Conservation (phyloP, 148 eudicot species). For the Fallopia convolvulus region DNA sequence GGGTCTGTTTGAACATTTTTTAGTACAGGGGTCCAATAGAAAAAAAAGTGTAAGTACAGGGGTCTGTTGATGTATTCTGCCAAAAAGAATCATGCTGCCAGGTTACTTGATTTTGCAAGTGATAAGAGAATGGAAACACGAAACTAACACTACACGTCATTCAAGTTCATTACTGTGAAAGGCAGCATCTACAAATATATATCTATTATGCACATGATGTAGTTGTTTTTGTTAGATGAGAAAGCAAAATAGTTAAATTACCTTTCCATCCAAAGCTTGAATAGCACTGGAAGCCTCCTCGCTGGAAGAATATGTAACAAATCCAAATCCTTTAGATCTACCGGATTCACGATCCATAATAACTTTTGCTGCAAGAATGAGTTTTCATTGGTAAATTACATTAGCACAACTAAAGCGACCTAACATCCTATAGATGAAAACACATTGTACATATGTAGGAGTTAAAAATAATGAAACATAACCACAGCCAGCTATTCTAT, state of each 20-base stretch:
- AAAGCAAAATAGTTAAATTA: constrained; percentile 7
- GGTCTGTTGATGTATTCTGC: too few relatives aligned
- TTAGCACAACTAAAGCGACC: background rate
- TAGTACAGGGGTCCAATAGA: too few relatives aligned
- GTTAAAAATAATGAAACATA: background rate
- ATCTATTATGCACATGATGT: background rate
- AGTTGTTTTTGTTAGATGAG: background rate
- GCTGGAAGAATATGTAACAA: constrained; percentile 48
- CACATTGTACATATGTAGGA: background rate
- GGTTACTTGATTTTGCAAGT: background rate
- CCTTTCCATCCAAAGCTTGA: constrained; percentile 86
- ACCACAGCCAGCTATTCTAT: background rate
- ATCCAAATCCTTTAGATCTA: constrained; percentile 92
- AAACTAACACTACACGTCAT: background rate
- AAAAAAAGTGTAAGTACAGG: too few relatives aligned
- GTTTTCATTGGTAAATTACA: background rate
- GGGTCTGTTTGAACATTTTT: too few relatives aligned
- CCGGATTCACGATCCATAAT: constrained; percentile 74
- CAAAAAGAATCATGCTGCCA: background rate
- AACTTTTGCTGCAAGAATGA: constrained; percentile 57
- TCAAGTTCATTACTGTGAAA: background rate
- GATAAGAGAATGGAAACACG: background rate
- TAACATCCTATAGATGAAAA: background rate
- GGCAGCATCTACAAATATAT: background rate
- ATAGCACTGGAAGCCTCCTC: constrained; percentile 87